Evolutionary conservation across 257 asterid species (phyloP).

Genomic region (Solanum arcanum): DNA sequence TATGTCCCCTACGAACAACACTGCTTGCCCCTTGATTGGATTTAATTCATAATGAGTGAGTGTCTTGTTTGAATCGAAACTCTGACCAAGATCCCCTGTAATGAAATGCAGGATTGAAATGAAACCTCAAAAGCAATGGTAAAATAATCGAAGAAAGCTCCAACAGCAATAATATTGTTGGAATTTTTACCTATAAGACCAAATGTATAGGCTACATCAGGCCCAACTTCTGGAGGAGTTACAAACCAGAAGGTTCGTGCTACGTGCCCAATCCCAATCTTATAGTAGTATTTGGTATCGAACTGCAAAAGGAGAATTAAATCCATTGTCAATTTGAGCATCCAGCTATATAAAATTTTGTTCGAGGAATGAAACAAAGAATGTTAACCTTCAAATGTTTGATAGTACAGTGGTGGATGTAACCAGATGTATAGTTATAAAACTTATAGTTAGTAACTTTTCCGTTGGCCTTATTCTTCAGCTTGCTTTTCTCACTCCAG

Average conservation of each 20-base stretch:
- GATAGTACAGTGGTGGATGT: slow-evolving; percentile 59
- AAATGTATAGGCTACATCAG: slow-evolving; percentile 72
- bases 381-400: slow-evolving; percentile 33
- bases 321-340: neutral
- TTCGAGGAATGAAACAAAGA: neutral
- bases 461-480: slow-evolving; percentile 30
- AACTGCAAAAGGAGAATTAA: slow-evolving; percentile 22
- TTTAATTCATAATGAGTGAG: slow-evolving; percentile 60
- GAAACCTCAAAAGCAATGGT: neutral
- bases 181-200: slow-evolving; percentile 65
- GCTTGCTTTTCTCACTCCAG: slow-evolving; percentile 36
- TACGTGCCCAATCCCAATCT: slow-evolving; percentile 43
- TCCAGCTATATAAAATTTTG: neutral
- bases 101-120: neutral
- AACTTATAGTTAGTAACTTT: slow-evolving; percentile 31
- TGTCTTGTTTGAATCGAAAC: slow-evolving; percentile 53
- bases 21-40: slow-evolving; percentile 55
- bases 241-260: slow-evolving; percentile 59
- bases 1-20: slow-evolving; percentile 70
- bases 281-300: slow-evolving; percentile 66
- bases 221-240: slow-evolving; percentile 78
- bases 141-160: neutral
- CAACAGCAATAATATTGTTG: neutral
- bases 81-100: slow-evolving; percentile 85
- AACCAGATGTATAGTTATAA: slow-evolving; percentile 71